phyloP scores from a whole-genome alignment of 371 early-diverging fungal species.

The Umbelopsis sp. region DNA sequence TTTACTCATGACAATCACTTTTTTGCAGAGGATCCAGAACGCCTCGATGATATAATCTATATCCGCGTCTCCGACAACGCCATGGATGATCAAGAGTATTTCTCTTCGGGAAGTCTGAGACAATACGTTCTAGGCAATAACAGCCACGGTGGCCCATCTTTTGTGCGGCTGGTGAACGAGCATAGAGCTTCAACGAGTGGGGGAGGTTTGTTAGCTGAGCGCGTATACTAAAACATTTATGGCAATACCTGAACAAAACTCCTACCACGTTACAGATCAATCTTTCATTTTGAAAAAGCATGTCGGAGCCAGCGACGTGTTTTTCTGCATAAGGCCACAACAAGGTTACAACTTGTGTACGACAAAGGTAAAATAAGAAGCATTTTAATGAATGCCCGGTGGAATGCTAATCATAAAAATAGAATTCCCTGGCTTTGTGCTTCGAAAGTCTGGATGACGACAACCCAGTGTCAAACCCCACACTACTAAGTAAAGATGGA shows the following conservation, averaged over 20 bases:
- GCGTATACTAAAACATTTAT: neutral
- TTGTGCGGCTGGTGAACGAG: slow-evolving; percentile 1
- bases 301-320: neutral
- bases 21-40: neutral
- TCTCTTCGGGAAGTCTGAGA: neutral
- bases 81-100: slow-evolving; percentile 3
- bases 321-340: neutral
- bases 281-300: slow-evolving; percentile 3
- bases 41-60: neutral
- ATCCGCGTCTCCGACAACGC: neutral
- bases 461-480: neutral
- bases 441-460: neutral
- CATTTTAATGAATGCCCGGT: neutral
- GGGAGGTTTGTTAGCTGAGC: neutral
- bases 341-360: neutral
- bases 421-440: neutral
- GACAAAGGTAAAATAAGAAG: neutral
- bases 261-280: neutral
- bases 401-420: slow-evolving; percentile 10
- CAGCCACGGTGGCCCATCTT: neutral
- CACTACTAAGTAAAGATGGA: neutral
- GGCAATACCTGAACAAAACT: neutral
- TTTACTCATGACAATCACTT: neutral
- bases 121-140: slow-evolving; percentile 4
- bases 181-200: neutral